Evolutionary conservation across 768 basidiomycete species (phyloP).

Genomic region (Kwoniella dejecticola): DNA sequence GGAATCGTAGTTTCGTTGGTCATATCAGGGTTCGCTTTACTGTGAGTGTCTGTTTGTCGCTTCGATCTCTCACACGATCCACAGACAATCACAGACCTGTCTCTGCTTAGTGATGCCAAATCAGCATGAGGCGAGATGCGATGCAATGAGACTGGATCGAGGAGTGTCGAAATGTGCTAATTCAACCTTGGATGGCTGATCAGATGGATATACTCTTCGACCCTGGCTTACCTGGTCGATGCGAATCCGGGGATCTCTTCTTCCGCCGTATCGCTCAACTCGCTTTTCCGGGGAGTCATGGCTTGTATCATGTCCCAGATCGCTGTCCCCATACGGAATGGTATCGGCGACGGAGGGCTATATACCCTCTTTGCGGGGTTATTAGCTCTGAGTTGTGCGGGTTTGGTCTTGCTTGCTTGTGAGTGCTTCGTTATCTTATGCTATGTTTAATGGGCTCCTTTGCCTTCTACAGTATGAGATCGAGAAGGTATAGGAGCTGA

Average conservation of each 20-base stretch:
- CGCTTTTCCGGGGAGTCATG: conserved; percentile 68
- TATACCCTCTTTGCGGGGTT: conserved; percentile 70
- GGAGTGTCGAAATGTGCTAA: too few species aligned
- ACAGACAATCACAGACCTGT: too few species aligned
- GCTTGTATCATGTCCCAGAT: conserved; percentile 73
- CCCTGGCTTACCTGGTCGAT: conserved; percentile 82
- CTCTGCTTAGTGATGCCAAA: too few species aligned
- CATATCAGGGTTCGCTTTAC: conserved; percentile 69
- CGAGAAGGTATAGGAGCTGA: not conserved
- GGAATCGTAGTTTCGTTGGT: conserved; percentile 74
- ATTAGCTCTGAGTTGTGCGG: conserved; percentile 61
- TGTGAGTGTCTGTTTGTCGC: conserved; percentile 60
- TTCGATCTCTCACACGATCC: not conserved
- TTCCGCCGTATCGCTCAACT: conserved; percentile 72
- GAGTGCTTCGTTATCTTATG: conserved; percentile 50
- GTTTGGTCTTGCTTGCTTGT: conserved; percentile 65
- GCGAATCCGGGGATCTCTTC: conserved; percentile 79
- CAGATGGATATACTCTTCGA: conserved; percentile 68
- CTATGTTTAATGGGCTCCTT: not conserved
- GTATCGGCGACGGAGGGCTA: conserved; percentile 75
- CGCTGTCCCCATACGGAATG: conserved; percentile 70
- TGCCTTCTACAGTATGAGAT: too few species aligned
- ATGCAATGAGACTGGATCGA: too few species aligned
- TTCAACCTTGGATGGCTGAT: conserved; percentile 1
- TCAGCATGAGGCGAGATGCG: too few species aligned